Conservation (phyloP, 129 eudicot genomes). For the Solidago caesia region DNA sequence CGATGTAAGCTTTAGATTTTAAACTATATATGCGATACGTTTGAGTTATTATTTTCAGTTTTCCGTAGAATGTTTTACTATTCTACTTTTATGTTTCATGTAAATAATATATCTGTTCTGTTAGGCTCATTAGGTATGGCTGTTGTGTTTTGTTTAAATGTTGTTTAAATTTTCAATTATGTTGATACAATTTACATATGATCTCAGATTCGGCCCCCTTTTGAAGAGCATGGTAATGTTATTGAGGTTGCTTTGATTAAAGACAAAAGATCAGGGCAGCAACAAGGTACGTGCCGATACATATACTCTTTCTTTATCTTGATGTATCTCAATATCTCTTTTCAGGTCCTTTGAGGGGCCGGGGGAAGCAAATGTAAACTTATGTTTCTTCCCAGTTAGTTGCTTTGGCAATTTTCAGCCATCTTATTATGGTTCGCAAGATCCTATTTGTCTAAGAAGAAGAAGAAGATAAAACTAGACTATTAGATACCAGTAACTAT, state of each 20-base stretch:
- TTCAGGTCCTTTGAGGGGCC: conserved; percentile 82
- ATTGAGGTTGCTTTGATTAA: conserved; percentile 91
- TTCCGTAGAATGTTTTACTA: background rate
- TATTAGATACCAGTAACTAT: conserved; percentile 25
- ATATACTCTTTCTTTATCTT: conserved; percentile 11
- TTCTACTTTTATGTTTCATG: background rate
- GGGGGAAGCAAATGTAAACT: conserved; percentile 68
- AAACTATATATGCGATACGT: background rate
- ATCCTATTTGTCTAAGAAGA: conserved; percentile 50
- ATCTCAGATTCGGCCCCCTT: conserved; percentile 80
- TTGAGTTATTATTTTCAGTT: background rate
- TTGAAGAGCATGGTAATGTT: conserved; percentile 88
- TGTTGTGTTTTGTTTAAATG: background rate
- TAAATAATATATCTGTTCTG: background rate
- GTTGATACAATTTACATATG: conserved; percentile 12
- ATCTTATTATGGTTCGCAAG: conserved; percentile 49
- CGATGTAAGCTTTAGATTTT: conserved; percentile 27
- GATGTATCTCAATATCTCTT: conserved; percentile 46
- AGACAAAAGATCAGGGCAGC: conserved; percentile 94
- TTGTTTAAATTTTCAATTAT: conserved; percentile 5
- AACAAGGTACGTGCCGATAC: conserved; percentile 74
- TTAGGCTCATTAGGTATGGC: background rate
- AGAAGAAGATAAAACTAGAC: conserved; percentile 54
- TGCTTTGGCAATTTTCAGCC: conserved; percentile 25
- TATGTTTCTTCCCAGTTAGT: conserved; percentile 60